phyloP scores from a whole-genome alignment of 169 alveolate genomes.

The Plasmodium malariae region DNA sequence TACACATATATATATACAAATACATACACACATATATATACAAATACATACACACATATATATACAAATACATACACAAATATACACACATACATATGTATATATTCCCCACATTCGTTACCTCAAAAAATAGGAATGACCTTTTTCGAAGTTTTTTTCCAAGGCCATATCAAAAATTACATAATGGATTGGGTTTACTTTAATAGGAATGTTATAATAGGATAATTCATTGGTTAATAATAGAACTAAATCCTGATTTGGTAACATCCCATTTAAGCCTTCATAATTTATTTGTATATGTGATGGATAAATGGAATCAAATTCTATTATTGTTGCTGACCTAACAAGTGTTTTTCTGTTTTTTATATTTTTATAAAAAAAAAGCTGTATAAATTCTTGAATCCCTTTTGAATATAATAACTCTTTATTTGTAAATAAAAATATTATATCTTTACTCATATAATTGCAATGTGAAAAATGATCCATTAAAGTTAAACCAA shows the following conservation, averaged over 20 bases:
- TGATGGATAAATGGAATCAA: conserved; percentile 73
- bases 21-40: neutral
- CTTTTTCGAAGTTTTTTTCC: conserved; percentile 63
- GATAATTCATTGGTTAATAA: conserved; percentile 42
- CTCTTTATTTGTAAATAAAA: conserved; percentile 73
- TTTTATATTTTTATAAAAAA: conserved; percentile 24
- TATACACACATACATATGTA: neutral
- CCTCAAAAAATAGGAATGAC: conserved; percentile 70
- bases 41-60: neutral
- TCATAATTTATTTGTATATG: conserved; percentile 68
- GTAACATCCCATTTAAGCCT: conserved; percentile 71
- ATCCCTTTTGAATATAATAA: conserved; percentile 63
- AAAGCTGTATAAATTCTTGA: conserved; percentile 38
- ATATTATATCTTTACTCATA: conserved; percentile 72
- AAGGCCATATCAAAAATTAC: conserved; percentile 46
- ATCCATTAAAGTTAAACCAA: conserved; percentile 69
- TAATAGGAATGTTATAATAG: conserved; percentile 58
- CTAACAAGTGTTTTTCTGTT: conserved; percentile 40
- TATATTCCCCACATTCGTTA: neutral
- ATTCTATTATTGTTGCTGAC: conserved; percentile 70
- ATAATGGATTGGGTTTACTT: conserved; percentile 23
- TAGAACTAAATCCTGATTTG: conserved; percentile 64
- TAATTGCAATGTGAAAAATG: conserved; percentile 54
- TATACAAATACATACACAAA: neutral
- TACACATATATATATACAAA: neutral